Base-by-base conservation (phyloP, 176 grass and related monocot genomes). In the Tillandsia fasciculata region DNA sequence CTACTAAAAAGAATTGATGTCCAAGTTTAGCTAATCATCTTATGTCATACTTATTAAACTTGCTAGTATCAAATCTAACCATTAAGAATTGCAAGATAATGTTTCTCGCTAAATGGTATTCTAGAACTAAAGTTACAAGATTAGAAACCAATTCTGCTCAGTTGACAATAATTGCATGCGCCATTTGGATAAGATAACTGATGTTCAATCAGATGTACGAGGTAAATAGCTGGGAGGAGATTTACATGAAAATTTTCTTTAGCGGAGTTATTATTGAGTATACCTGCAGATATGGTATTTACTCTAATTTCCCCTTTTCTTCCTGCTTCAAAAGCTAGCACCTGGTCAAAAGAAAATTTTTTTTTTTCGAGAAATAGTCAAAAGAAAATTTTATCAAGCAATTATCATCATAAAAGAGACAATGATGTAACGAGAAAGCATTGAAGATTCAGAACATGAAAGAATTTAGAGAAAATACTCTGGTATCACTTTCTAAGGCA, bases 261-360 rank as follows among this genome's bases (percentile, higher is more conserved):
- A 23, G 22, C 18, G 15, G 20, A 59, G n/a, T 3, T 9, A 61
- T 10, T 61, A 69, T 51, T 70, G 7, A 65, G 67, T 2, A 63
- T 78, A 86, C 85, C 85, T 77, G 91, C 91, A 77, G 91, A 86
- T 74, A 96, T 91, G 56, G 91, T 96, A 80, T 91, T 96, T 27
- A 96, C 91, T 88, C 85, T 91, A 63, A 96, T 86, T 76, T 86
- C 80, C 14, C 80, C 83, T 82, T 88, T 91, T 58, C 78, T 82
- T 15, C 91, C 85, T 14, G 83, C 91, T 81, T 91, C 91, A 50
- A 80, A 96, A 77, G 91, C 91, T 69, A 91, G 75, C 63, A 91
- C 85, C 88, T 96, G 26, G 18, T 66, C 53, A 12, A 12, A 28
- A 27, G 53, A 73, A 73, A 61, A 23, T 1, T 20, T 18, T 18